Percentiles rank a stretch among this genome's conserved stretches.
phyloP scores from a whole-genome alignment of 2,329 filamentous ascomycete genomes.

The Blumeria hordei region DNA sequence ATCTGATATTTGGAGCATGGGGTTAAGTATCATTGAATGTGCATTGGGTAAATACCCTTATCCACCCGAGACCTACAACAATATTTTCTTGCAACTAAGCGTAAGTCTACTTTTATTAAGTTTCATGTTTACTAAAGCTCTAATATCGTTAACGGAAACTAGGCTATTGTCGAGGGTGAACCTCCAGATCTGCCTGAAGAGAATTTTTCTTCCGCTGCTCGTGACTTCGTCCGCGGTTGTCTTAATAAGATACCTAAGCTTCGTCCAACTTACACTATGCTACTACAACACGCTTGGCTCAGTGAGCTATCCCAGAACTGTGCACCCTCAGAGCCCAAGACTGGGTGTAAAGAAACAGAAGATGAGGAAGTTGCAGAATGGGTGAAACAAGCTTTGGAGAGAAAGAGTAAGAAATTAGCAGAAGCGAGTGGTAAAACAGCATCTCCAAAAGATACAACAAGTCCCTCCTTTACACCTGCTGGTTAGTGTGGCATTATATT shows the following conservation, averaged over 20 bases:
- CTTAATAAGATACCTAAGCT: conserved; percentile 81
- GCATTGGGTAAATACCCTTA: conserved; percentile 89
- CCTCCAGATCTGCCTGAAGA: conserved; percentile 64
- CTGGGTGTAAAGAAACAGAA: conserved; percentile 17
- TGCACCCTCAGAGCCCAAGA: conserved; percentile 35
- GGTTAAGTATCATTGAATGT: conserved; percentile 85
- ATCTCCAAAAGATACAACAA: too few relatives aligned
- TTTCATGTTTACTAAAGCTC: not conserved
- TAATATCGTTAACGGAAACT: not conserved
- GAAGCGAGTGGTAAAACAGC: too few relatives aligned
- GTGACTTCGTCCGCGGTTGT: conserved; percentile 71
- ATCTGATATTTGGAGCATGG: conserved; percentile 93
- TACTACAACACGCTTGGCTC: conserved; percentile 79
- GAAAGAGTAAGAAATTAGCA: conserved; percentile 23
- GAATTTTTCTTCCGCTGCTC: conserved; percentile 55
- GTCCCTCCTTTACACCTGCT: too few relatives aligned
- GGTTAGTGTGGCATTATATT: too few relatives aligned
- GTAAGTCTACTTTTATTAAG: conserved; percentile 32
- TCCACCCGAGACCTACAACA: conserved; percentile 88
- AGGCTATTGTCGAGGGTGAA: conserved; percentile 98
- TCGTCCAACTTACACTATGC: conserved; percentile 78
- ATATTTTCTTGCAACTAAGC: conserved; percentile 91
- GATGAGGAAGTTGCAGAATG: conserved; percentile 72
- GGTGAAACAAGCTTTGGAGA: conserved; percentile 50
- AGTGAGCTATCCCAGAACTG: conserved; percentile 48